These are phyloP conservation scores for Hypomontagnella monticulosa DNA, from an alignment of 495 filamentous ascomycete species.

Conservation along the genomic window DNA sequence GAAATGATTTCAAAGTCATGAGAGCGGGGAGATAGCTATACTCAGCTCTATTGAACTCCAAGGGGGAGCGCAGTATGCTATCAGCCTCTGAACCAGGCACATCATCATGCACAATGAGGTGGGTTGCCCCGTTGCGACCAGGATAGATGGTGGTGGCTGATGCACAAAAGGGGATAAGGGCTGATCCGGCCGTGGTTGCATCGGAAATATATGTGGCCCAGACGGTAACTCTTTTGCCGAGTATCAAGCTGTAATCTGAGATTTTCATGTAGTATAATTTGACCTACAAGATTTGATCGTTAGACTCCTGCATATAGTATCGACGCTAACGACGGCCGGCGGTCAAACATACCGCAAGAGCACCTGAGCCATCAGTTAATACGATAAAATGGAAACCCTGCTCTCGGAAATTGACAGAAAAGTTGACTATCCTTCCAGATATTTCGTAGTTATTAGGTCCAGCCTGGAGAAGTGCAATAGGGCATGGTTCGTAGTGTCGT, in stretches of 20 bases:
- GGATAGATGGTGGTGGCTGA: constrained; percentile 61
- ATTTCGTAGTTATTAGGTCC: constrained; percentile 64
- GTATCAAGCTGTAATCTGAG: constrained; percentile 46
- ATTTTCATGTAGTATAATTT: constrained; percentile 51
- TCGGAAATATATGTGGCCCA: constrained; percentile 54
- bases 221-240: constrained; percentile 55
- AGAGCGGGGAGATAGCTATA: constrained; percentile 53
- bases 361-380: constrained; percentile 67
- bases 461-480: constrained; percentile 61
- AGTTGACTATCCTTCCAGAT: constrained; percentile 68
- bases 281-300: constrained; percentile 45
- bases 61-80: constrained; percentile 56
- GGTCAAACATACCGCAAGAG: constrained; percentile 57
- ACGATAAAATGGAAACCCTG: constrained; percentile 63
- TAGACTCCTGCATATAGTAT: too few species aligned
- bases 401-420: constrained; percentile 47
- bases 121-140: constrained; percentile 58
- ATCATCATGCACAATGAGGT: constrained; percentile 63
- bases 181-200: constrained; percentile 39
- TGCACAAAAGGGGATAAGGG: constrained; percentile 39
- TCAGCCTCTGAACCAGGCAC: constrained; percentile 46
- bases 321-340: neutral
- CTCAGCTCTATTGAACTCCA: constrained; percentile 50
- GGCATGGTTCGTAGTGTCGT: constrained; percentile 59
- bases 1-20: constrained; percentile 65